Evolutionary conservation across 306 rosid species (phyloP), one percentile per base, ranked within the genome.

Genomic region (Glycine tomentella): DNA sequence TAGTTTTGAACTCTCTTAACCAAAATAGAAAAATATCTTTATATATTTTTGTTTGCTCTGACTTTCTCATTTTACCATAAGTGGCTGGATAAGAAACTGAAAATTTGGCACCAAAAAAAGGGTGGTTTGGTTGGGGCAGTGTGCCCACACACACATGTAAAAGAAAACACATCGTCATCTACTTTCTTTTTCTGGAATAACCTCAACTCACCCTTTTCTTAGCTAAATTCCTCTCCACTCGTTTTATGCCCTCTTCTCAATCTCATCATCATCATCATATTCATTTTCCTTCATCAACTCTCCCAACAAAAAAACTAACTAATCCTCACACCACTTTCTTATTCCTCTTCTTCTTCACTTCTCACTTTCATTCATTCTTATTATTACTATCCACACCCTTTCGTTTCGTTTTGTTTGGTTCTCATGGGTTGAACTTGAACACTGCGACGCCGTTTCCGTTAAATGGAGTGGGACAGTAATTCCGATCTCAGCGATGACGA

Each of bases 391-490:
- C 25, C 68, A 25, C 25, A 38, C 40, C 76, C 8, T 45, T 8
- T 25, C 31, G 31, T 25, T 20, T 20, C 15, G 12, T 45, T 44
- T 8, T 9, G 7, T 69, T 25, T 48, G 31, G 31, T 25, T 25
- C 31, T 3, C 50, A 91, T 92, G 95, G 97, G 89, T 81, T 91
- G 93, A 94, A 84, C 80, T 57, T 38, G 44, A 38, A 7, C 3
- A 1, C 69, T 7, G 4, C 59, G 20, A 12, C n/a, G 16, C 48
- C 14, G 15, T 80, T 40, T 25, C 53, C 9, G 3, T 76, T n/a
- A 2, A 14, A 96, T 96, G 99, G 98, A 96, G 97, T 96, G 99
- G 99, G 98, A 96, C 51, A 96, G 99, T 82, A 87, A 90, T 87
- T 95, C 99, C 80, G 99, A 96, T 93, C 94, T 92, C 82, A 96